Base-by-base conservation (phyloP, 768 basidiomycete genomes). In the Hericium rajendrae region DNA sequence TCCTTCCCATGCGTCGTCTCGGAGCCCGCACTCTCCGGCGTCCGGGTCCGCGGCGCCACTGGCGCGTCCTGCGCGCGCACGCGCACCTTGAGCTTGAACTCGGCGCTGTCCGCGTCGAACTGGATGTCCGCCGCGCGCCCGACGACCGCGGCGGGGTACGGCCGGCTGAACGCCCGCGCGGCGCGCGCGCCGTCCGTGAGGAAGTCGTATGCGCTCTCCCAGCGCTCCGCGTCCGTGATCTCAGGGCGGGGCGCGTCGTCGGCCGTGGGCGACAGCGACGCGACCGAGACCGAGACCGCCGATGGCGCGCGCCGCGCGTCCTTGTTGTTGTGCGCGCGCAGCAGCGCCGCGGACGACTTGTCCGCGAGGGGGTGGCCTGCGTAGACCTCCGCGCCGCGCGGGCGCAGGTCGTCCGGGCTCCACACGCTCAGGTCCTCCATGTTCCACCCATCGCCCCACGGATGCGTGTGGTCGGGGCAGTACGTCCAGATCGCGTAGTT, bases 391-490 rank as follows among this genome's bases (percentile, higher is more conserved):
- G 62, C 65, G 63, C 22, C 62, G 32, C 59, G 62, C 54, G 54
- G 62, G 58, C 67, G 67, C 59, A 83, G 60, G 67, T 97, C 94
- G 62, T 93, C 90, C 3, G 70, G 62, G 63, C 85, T 86, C 90
- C 90, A 97, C 13, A 98, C 60, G 61, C 89, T 92, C 58, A 98
- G 69, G 72, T 98, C 95, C 72, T 99, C 95, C 72, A 90, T 82
- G 69, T 97, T 94, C 95, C 94, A 99, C 1, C 85, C 85, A 71
- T 99, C 95, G 13, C 95, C 93, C 91, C 90, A 97, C 66, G 81
- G 74, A 66, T 97, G 91, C 24, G 76, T 77, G 66, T 85, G 85
- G 63, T 95, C 89, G 0, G 88, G 75, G 58, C 87, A 86, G 67
- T 94, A 97, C 38, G 84, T 88, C 94, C 94, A 97, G 9, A 91